A percentile compares a stretch with the other conserved stretches of the same genome.
Conservation (phyloP, 805 yeast genomes). For the Candida cerambycidarum region DNA sequence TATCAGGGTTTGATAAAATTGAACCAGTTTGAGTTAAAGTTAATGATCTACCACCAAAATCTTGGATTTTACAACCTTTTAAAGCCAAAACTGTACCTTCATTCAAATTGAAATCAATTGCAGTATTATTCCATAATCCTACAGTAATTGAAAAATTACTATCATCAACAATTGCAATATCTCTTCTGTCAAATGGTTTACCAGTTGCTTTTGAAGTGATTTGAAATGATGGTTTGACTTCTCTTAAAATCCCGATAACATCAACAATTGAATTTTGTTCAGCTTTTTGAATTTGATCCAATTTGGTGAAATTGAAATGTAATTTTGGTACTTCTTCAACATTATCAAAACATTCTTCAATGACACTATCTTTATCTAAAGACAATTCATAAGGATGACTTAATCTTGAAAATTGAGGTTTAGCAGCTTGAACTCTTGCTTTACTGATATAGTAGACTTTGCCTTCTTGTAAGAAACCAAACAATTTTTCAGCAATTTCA, state of each 20-base stretch:
- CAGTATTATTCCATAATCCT: constrained; percentile 90
- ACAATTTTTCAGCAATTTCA: constrained; percentile 77
- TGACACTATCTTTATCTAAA: constrained; percentile 73
- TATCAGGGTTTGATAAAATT: constrained; percentile 78
- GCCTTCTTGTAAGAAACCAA: constrained; percentile 79
- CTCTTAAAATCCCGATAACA: constrained; percentile 82
- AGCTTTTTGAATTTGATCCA: constrained; percentile 62
- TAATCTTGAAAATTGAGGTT: constrained; percentile 80
- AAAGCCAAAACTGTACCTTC: constrained; percentile 86
- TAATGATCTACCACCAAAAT: constrained; percentile 82
- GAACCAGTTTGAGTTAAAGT: constrained; percentile 80
- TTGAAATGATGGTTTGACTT: constrained; percentile 71
- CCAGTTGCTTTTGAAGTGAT: constrained; percentile 86
- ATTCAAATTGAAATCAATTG: constrained; percentile 70
- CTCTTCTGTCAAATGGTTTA: constrained; percentile 89
- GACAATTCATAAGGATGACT: constrained; percentile 85
- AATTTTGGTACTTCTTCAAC: constrained; percentile 69
- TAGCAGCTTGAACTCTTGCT: constrained; percentile 78
- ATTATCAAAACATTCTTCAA: constrained; percentile 64
- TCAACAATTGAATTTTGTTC: constrained; percentile 77
- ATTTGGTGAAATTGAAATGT: constrained; percentile 70
- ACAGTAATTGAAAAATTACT: constrained; percentile 70
- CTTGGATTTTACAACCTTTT: constrained; percentile 86
- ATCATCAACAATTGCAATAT: constrained; percentile 81
- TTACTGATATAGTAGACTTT: constrained; percentile 82